Conservation (phyloP, 75 land plant species). For the Isoetes taiwanensis region DNA sequence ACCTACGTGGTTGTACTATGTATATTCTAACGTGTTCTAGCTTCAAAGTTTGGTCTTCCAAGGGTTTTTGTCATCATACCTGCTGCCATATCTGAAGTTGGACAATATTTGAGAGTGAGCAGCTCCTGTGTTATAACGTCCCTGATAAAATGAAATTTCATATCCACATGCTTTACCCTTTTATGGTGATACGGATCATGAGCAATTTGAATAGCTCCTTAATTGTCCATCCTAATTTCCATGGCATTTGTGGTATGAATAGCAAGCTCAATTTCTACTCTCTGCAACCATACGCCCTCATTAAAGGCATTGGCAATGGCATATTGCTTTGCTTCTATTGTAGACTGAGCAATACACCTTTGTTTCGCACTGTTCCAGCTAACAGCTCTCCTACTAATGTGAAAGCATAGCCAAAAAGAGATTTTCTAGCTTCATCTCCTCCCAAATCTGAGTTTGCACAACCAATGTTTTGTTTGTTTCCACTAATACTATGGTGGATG, state of each 20-base stretch:
- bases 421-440: neutral
- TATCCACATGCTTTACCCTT: neutral
- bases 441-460: neutral
- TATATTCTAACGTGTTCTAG: too few species aligned
- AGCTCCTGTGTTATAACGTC: too few species aligned
- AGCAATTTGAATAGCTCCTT: neutral
- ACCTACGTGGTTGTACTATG: too few species aligned
- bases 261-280: neutral
- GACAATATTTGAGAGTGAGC: too few species aligned
- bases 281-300: constrained; percentile 12
- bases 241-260: neutral
- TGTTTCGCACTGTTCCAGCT: constrained; percentile 12
- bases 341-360: neutral
- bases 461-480: too few species aligned
- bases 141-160: neutral
- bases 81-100: too few species aligned
- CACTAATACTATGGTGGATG: too few species aligned
- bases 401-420: neutral
- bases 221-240: neutral
- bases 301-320: neutral
- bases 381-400: neutral
- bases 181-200: neutral
- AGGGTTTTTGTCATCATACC: too few species aligned
- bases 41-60: too few species aligned
- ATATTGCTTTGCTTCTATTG: constrained; percentile 3